A percentile compares a stretch with the other conserved stretches of the same genome.
Evolutionary conservation across 805 yeast genomes (phyloP).

Genomic region (Candida boidinii): DNA sequence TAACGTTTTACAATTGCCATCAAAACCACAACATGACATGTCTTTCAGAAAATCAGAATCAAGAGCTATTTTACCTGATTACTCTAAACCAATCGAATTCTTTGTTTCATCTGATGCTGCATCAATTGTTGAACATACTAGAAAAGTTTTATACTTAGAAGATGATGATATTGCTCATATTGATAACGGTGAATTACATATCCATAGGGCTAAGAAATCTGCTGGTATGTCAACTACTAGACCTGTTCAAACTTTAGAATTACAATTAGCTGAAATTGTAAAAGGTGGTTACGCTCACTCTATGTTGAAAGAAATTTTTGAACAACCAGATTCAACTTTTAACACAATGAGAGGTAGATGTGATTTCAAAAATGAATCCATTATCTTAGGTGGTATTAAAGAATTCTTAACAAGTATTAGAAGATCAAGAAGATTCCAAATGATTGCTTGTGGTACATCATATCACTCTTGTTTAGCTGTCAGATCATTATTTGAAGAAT

Average conservation of each 20-base stretch:
- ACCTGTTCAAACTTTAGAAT: constrained; percentile 91
- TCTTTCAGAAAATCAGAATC: constrained; percentile 43
- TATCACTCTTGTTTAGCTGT: constrained; percentile 98
- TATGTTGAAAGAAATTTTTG: constrained; percentile 98
- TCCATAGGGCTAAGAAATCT: constrained; percentile 88
- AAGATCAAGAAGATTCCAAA: constrained; percentile 88
- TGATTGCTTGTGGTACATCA: constrained; percentile 99
- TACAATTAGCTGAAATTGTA: constrained; percentile 97
- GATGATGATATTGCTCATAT: constrained; percentile 99
- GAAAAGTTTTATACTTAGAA: constrained; percentile 90
- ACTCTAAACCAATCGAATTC: constrained; percentile 89
- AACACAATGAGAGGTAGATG: constrained; percentile 99
- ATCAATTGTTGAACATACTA: constrained; percentile 93
- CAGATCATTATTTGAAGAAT: constrained; percentile 91
- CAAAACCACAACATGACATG: constrained; percentile 9
- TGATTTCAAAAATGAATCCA: constrained; percentile 71
- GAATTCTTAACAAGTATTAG: constrained; percentile 80
- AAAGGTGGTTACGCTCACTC: constrained; percentile 94
- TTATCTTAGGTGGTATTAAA: constrained; percentile 85
- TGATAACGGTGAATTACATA: constrained; percentile 95
- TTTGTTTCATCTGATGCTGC: constrained; percentile 96
- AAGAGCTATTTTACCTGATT: constrained; percentile 90
- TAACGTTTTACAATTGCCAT: constrained; percentile 9
- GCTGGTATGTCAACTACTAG: constrained; percentile 89
- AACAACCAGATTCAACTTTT: constrained; percentile 96